Evolutionary conservation across 1,139 yeast genomes (phyloP), one percentile per base, ranked within the genome.

Genomic region (Diutina neorugosa): DNA sequence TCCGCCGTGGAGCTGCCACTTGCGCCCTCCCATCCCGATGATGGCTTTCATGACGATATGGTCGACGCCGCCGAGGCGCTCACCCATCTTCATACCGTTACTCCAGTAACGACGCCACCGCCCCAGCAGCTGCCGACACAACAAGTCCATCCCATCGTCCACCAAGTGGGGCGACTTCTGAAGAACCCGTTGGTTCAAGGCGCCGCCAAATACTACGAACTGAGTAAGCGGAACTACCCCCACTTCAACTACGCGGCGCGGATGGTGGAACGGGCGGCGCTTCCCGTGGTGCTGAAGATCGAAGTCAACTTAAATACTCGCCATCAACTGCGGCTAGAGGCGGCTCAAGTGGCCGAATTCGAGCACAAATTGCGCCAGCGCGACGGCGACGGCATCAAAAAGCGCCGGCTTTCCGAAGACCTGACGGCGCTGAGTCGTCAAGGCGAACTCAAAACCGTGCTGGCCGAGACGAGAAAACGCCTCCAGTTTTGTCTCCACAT

Each of bases 401-500:
- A 50, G 37, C 31, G 44, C 14, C 60, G 62, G 51, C 64, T 44
- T 52, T 51, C 56, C 57, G 53, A 57, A 56, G 52, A 57, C 60
- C 41, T 53, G 54, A 44, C 37, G 55, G 23, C 50, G 12, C 40
- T 27, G 50, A 14, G 53, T 53, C 6, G 54, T 55, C 16, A 54
- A 53, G 50, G 8, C 55, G 55, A 4, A 9, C n/a, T 23, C 34
- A 40, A 11, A 52, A 53, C 12, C 54, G 51, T 14, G 56, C 54
- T 19, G 1, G 73, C 76, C 53, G 95, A 87, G 61, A 82, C 90
- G 3, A 81, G 83, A 57, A 82, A 81, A 59, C 76, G 89, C 57
- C 66, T 88, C 53, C 80, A 87, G 52, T 83, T 88, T 55, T 84
- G 94, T 60, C 71, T 88, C 54, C 88, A 85, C 57, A 70, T 89